Percentiles rank a stretch among this genome's conserved stretches.
These are phyloP conservation scores for Breynia disticha DNA, from an alignment of 441 rosid genomes.

Conservation along the genomic window DNA sequence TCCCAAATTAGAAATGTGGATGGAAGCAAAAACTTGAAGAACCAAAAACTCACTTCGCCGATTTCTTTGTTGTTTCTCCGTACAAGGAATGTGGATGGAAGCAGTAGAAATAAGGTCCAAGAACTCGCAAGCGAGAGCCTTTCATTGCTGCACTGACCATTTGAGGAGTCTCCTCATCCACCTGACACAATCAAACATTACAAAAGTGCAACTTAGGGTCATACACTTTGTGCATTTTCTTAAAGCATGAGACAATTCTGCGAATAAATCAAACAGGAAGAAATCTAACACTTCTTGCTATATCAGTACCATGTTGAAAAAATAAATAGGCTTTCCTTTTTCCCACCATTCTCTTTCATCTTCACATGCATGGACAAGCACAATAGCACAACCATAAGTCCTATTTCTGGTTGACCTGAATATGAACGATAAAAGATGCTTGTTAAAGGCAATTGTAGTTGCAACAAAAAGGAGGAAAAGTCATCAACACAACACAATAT, in stretches of 20 bases:
- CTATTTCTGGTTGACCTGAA: slow-evolving; percentile 86
- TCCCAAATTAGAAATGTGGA: slow-evolving; percentile 53
- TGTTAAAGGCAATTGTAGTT: no score
- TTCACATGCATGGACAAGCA: slow-evolving; percentile 84
- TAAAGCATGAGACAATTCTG: slow-evolving; percentile 2
- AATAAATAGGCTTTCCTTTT: slow-evolving; percentile 54
- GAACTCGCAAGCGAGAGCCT: slow-evolving; percentile 87
- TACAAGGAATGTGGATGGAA: slow-evolving; percentile 80
- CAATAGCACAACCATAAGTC: slow-evolving; percentile 82
- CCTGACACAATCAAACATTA: slow-evolving; percentile 29
- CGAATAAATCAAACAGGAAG: background rate
- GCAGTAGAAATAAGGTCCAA: slow-evolving; percentile 80
- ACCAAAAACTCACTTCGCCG: slow-evolving; percentile 44
- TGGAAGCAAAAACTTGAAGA: slow-evolving; percentile 4
- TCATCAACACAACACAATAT: no score
- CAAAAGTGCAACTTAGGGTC: background rate
- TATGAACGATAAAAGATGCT: background rate
- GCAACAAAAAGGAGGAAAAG: background rate
- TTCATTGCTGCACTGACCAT: slow-evolving; percentile 96
- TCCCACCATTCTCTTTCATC: slow-evolving; percentile 84
- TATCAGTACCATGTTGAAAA: slow-evolving; percentile 65
- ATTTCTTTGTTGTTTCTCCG: slow-evolving; percentile 83
- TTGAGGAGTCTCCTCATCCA: slow-evolving; percentile 92
- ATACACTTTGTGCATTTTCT: background rate
- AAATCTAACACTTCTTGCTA: background rate